phyloP scores from a whole-genome alignment of 2,329 filamentous ascomycete species.

The Plectosphaerella sp. region DNA sequence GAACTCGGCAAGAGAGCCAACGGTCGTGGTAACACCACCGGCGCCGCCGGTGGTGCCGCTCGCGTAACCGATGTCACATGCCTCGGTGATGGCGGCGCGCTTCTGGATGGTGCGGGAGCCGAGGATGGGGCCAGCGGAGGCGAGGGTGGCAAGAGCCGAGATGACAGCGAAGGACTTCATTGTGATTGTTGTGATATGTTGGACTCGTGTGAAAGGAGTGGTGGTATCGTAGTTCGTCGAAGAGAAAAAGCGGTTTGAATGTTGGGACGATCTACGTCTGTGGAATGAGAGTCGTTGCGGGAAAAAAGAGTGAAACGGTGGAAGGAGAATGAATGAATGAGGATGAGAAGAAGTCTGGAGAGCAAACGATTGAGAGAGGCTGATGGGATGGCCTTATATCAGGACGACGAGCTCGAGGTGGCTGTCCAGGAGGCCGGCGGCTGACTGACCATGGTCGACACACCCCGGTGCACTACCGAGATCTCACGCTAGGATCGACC shows the following conservation, averaged over 20 bases:
- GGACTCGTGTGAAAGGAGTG: not conserved
- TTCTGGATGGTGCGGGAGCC: constrained; percentile 16
- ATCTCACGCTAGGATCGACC: constrained; percentile 3
- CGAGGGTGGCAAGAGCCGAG: constrained; percentile 21
- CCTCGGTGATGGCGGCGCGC: constrained; percentile 29
- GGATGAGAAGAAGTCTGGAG: constrained; percentile 4
- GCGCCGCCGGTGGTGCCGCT: constrained; percentile 45
- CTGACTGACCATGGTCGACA: not conserved
- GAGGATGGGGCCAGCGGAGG: constrained; percentile 21
- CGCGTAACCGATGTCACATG: constrained; percentile 29
- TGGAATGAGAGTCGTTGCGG: constrained; percentile 3
- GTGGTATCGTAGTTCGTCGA: constrained; percentile 2
- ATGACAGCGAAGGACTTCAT: constrained; percentile 27
- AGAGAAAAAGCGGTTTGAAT: not conserved
- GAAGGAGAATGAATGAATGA: constrained; percentile 10
- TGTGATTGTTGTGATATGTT: constrained; percentile 2
- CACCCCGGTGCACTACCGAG: not conserved
- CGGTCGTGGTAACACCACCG: constrained; percentile 45
- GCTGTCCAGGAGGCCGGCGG: not conserved
- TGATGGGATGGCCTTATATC: not conserved
- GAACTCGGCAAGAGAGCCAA: constrained; percentile 43
- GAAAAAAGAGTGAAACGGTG: constrained; percentile 9
- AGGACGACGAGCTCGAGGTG: not conserved
- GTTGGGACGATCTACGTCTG: constrained; percentile 12
- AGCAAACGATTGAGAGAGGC: not conserved